phyloP scores from a whole-genome alignment of 2,329 filamentous ascomycete species.

The Whalleya microplaca region DNA sequence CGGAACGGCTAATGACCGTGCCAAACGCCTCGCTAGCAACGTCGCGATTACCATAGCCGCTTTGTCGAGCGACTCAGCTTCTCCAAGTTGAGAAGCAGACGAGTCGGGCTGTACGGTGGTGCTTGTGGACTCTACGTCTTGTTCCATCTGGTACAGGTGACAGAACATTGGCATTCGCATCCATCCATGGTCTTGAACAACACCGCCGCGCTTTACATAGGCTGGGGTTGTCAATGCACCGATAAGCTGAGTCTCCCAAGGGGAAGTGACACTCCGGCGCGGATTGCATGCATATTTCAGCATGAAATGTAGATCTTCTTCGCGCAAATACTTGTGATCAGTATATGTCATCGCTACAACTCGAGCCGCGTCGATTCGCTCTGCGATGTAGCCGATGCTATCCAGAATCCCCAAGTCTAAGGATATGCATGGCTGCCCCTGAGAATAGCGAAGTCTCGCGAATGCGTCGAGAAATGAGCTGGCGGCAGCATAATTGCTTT shows the following conservation, averaged over 20 bases:
- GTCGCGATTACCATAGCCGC: neutral
- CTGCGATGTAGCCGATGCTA: conserved; percentile 5
- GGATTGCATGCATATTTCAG: conserved; percentile 8
- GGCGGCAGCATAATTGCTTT: neutral
- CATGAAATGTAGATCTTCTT: conserved; percentile 17
- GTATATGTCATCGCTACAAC: conserved; percentile 5
- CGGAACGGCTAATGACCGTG: conserved; percentile 1
- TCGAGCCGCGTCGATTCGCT: conserved; percentile 7
- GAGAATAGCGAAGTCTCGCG: neutral
- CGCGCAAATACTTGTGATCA: conserved; percentile 4
- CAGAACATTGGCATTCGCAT: conserved; percentile 10
- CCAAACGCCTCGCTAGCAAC: conserved; percentile 4
- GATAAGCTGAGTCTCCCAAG: conserved; percentile 5
- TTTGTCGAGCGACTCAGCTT: too few species aligned
- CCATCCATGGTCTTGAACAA: conserved; percentile 6
- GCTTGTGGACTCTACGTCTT: neutral
- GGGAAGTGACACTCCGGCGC: neutral
- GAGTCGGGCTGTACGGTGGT: too few species aligned
- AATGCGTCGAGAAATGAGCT: neutral
- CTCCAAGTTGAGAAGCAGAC: too few species aligned
- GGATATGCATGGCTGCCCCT: too few species aligned
- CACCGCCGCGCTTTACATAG: conserved; percentile 4
- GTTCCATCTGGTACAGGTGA: conserved; percentile 11
- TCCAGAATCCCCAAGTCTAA: too few species aligned
- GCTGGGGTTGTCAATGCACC: conserved; percentile 12